These are phyloP conservation scores for Metschnikowia cubensis DNA, from an alignment of 805 yeast species.

Conservation along the genomic window DNA sequence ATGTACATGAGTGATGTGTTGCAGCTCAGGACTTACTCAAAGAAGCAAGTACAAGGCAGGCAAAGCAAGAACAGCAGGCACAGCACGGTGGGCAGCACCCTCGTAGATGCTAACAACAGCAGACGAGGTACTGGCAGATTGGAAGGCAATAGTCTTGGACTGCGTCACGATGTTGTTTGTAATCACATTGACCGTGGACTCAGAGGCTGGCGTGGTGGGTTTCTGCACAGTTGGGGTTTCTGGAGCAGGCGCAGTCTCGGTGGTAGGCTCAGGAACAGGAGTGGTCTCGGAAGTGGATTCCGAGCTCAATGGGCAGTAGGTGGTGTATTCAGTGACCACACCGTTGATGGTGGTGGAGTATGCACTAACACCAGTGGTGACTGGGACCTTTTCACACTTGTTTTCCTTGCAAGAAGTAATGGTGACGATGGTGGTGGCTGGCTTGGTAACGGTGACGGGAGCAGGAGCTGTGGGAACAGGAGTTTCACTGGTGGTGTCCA, in stretches of 20 bases:
- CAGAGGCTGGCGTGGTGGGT: conserved; percentile 4
- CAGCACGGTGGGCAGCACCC: conserved; percentile 25
- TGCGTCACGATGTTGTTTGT: conserved; percentile 39
- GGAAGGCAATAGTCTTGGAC: conserved; percentile 21
- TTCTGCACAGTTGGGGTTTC: not conserved
- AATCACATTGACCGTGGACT: conserved; percentile 36
- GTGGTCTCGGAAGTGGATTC: conserved; percentile 3
- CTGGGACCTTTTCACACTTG: conserved; percentile 22
- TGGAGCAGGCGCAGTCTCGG: not conserved
- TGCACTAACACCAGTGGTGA: conserved; percentile 16
- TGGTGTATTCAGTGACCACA: conserved; percentile 13
- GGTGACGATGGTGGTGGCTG: conserved; percentile 24
- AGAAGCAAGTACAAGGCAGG: conserved; percentile 20
- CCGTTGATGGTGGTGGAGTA: conserved; percentile 12
- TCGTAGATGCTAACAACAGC: conserved; percentile 21
- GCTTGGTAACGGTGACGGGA: not conserved
- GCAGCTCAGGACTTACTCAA: conserved; percentile 1
- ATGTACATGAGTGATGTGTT: not conserved
- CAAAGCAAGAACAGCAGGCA: conserved; percentile 24
- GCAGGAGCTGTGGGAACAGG: not conserved
- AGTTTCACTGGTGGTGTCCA: not conserved
- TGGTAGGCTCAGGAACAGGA: not conserved
- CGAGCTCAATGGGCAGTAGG: conserved; percentile 13
- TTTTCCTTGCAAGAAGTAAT: conserved; percentile 37
- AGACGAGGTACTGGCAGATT: conserved; percentile 1